These are phyloP conservation scores for Lodderomyces parapsilosis DNA, from an alignment of 1,139 yeast genomes.

Conservation along the genomic window DNA sequence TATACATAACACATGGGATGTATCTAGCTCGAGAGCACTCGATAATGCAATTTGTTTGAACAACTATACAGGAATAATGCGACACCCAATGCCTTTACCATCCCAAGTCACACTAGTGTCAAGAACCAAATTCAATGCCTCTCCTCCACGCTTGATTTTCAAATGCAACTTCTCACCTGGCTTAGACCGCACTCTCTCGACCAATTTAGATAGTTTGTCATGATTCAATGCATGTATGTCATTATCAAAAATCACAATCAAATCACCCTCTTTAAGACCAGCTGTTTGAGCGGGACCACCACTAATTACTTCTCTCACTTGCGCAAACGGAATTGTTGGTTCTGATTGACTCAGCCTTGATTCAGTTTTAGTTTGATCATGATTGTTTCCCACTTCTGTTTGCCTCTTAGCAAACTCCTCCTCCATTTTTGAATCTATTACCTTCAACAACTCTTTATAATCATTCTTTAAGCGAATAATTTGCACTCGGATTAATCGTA, in stretches of 20 bases:
- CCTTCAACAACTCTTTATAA: constrained; percentile 47
- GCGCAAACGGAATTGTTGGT: constrained; percentile 54
- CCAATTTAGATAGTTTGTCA: constrained; percentile 40
- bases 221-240: constrained; percentile 54
- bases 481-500: constrained; percentile 59
- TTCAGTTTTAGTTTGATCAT: not conserved
- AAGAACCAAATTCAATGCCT: constrained; percentile 29
- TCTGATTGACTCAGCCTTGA: not conserved
- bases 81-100: constrained; percentile 79
- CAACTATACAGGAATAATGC: constrained; percentile 47
- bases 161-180: constrained; percentile 32
- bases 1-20: too few relatives aligned
- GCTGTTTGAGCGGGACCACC: constrained; percentile 50
- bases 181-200: constrained; percentile 26
- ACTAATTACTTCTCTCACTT: constrained; percentile 44
- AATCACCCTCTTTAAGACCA: constrained; percentile 46
- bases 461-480: constrained; percentile 74
- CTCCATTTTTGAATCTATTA: constrained; percentile 46
- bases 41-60: not conserved
- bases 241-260: constrained; percentile 49
- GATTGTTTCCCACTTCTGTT: not conserved
- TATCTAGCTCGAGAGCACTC: too few relatives aligned
- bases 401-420: constrained; percentile 33
- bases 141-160: constrained; percentile 31
- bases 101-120: constrained; percentile 62